A percentile compares a stretch with the other conserved stretches of the same genome.
These are phyloP conservation scores for Pyricularia pennisetigena DNA, from an alignment of 2,329 filamentous ascomycete genomes.

Conservation along the genomic window DNA sequence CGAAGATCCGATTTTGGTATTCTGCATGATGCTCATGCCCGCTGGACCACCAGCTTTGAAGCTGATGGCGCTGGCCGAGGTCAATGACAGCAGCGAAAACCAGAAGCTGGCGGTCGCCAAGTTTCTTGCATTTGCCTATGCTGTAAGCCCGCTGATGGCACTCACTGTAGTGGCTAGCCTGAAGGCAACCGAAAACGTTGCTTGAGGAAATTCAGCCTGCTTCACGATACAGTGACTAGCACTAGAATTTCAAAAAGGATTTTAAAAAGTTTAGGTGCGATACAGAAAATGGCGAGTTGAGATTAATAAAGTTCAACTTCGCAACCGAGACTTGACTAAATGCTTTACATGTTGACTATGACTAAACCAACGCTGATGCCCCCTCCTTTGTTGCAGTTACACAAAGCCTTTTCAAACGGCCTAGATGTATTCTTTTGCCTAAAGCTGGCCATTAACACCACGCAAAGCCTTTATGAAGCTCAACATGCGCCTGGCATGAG, in stretches of 20 bases:
- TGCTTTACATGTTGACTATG: background rate
- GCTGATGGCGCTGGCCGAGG: constrained; percentile 32
- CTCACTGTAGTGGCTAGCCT: constrained; percentile 25
- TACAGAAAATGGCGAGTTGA: background rate
- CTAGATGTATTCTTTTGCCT: background rate
- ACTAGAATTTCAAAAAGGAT: background rate
- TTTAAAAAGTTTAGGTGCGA: background rate
- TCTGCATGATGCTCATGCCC: constrained; percentile 40
- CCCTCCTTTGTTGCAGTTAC: background rate
- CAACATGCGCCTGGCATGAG: background rate
- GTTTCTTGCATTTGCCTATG: constrained; percentile 21
- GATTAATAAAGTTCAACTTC: background rate
- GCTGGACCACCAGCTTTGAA: constrained; percentile 37
- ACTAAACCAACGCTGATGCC: background rate
- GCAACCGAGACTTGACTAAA: background rate
- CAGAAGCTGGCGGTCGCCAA: constrained; percentile 32
- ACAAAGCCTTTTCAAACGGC: background rate
- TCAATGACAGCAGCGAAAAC: constrained; percentile 26
- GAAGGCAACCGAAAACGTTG: constrained; percentile 13
- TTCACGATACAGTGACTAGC: too few species aligned
- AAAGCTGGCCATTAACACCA: background rate
- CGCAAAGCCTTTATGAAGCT: background rate
- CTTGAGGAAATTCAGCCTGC: background rate
- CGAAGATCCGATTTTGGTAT: constrained; percentile 56
- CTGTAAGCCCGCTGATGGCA: constrained; percentile 12